A percentile compares a stretch with the other conserved stretches of the same genome.
Evolutionary conservation across 2,329 filamentous ascomycete genomes (phyloP).

Genomic region (Nothophaeocryptopus gaeumannii): DNA sequence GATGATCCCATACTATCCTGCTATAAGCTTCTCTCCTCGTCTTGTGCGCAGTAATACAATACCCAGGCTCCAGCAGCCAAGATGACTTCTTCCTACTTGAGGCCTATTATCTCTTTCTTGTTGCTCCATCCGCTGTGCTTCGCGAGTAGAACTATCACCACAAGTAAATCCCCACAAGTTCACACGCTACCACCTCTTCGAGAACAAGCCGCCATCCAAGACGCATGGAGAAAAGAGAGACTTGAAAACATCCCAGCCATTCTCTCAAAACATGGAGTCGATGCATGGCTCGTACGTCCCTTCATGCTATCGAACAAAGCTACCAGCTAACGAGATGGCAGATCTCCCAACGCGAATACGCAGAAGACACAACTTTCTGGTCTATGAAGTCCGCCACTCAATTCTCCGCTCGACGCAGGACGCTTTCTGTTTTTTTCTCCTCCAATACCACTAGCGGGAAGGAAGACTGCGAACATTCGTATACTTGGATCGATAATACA

Average conservation of each 20-base stretch:
- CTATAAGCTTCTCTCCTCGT: too few species aligned
- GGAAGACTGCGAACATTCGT: conserved; percentile 4
- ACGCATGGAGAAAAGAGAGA: conserved; percentile 21
- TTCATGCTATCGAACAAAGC: too few species aligned
- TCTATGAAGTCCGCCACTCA: conserved; percentile 22
- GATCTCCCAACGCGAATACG: conserved; percentile 24
- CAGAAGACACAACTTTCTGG: conserved; percentile 26
- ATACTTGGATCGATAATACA: conserved; percentile 23
- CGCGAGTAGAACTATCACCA: too few species aligned
- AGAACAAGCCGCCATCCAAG: conserved; percentile 21
- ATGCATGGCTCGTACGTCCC: conserved; percentile 23
- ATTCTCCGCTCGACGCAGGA: conserved; percentile 22
- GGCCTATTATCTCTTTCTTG: too few species aligned
- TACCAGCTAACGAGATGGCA: background rate
- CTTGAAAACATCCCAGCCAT: conserved; percentile 18
- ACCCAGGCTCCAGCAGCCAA: too few species aligned
- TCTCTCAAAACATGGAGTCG: conserved; percentile 17
- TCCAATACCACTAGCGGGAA: background rate
- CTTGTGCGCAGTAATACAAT: too few species aligned
- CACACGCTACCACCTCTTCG: conserved; percentile 15
- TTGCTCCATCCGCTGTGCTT: too few species aligned
- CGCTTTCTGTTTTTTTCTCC: conserved; percentile 19
- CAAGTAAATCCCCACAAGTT: background rate
- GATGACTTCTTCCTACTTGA: too few species aligned
- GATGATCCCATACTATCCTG: too few species aligned